Evolutionary conservation across 345 rosid genomes (phyloP).

Genomic region (Salix purpurea): DNA sequence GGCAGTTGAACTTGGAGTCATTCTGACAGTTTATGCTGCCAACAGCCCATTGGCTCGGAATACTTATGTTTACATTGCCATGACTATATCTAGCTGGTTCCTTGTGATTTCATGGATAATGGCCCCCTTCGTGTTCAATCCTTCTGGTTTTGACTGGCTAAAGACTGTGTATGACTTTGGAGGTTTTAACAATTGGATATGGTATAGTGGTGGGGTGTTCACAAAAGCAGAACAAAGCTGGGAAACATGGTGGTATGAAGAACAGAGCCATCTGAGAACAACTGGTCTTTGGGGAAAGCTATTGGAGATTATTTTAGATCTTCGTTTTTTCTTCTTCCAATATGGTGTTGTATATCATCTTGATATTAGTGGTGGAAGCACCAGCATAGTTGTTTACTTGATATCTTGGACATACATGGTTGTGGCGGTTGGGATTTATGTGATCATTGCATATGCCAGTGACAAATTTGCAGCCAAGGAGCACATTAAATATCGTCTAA

Average conservation of each 20-base stretch:
- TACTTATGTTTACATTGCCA: conserved; percentile 60
- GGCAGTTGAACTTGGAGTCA: conserved; percentile 81
- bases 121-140: conserved; percentile 83
- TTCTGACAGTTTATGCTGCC: conserved; percentile 66
- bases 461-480: conserved; percentile 66
- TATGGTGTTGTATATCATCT: conserved; percentile 79
- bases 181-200: conserved; percentile 72
- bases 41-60: conserved; percentile 52
- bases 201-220: conserved; percentile 58
- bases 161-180: conserved; percentile 84
- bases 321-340: conserved; percentile 88
- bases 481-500: conserved; percentile 70
- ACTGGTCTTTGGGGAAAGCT: conserved; percentile 66
- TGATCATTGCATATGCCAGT: conserved; percentile 54
- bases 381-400: conserved; percentile 52
- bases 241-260: conserved; percentile 96
- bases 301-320: conserved; percentile 72
- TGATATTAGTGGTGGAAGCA: conserved; percentile 32
- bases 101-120: conserved; percentile 85
- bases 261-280: conserved; percentile 72
- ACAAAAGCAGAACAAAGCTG: conserved; percentile 71
- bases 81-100: conserved; percentile 83
- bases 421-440: conserved; percentile 48
- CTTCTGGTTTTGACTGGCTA: conserved; percentile 91
- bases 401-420: conserved; percentile 68